A percentile compares a stretch with the other conserved stretches of the same genome.
Evolutionary conservation across 805 yeast species (phyloP).

Genomic region (Hemisphaericaspora nanyangensis): DNA sequence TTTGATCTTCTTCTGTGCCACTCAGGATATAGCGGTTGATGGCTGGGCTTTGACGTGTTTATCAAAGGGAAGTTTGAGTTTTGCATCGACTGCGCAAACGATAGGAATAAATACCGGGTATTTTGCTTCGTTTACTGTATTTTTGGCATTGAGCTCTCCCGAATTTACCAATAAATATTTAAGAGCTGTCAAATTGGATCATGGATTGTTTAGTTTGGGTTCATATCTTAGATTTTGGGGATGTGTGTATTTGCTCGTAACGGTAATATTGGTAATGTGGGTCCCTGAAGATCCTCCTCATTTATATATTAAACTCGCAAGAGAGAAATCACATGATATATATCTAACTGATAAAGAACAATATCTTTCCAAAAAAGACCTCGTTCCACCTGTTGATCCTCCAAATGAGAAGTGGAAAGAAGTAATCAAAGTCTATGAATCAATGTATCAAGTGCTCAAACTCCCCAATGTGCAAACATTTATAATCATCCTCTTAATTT

Average conservation of each 20-base stretch:
- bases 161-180: conserved; percentile 89
- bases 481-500: conserved; percentile 67
- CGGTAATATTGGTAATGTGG: conserved; percentile 52
- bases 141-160: conserved; percentile 83
- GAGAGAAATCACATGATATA: conserved; percentile 21
- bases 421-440: conserved; percentile 53
- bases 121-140: conserved; percentile 86
- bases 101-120: conserved; percentile 93
- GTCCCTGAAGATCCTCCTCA: conserved; percentile 72
- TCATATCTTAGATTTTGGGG: conserved; percentile 81
- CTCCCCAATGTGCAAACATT: conserved; percentile 70
- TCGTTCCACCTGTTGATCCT: too few species aligned
- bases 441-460: conserved; percentile 67
- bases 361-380: too few species aligned
- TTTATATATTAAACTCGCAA: conserved; percentile 27
- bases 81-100: conserved; percentile 97
- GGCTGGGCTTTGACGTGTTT: conserved; percentile 97
- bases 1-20: conserved; percentile 85
- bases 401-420: conserved; percentile 14
- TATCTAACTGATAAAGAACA: conserved; percentile 10
- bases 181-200: conserved; percentile 53
- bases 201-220: conserved; percentile 69
- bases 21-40: conserved; percentile 98
- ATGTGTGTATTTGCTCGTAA: conserved; percentile 60
- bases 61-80: conserved; percentile 72